Evolutionary conservation across 2,329 filamentous ascomycete genomes (phyloP).

Genomic region (Colletotrichum sp.): DNA sequence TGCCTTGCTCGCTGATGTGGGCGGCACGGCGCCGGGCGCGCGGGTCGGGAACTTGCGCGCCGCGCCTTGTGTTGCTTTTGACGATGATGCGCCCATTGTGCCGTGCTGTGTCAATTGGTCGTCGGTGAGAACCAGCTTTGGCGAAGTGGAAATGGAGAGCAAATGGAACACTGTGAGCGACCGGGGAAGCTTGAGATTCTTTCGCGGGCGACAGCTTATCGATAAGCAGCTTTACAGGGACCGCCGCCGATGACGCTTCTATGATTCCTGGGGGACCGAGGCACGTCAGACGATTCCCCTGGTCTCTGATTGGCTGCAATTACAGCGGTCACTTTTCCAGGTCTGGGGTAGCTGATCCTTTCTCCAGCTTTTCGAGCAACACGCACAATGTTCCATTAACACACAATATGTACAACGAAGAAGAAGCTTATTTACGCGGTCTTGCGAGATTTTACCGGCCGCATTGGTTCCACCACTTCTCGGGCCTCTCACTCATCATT

Average conservation of each 20-base stretch:
- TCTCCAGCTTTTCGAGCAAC: not conserved
- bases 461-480: not conserved
- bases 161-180: not conserved
- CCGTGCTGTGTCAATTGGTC: not conserved
- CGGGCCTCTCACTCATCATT: not conserved
- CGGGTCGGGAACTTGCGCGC: slow-evolving; percentile 51
- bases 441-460: not conserved
- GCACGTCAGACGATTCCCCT: not conserved
- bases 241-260: slow-evolving; percentile 8
- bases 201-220: slow-evolving; percentile 2
- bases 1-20: slow-evolving; percentile 11
- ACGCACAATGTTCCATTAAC: not conserved
- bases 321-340: not conserved
- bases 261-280: not conserved
- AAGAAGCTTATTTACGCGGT: not conserved
- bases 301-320: not conserved
- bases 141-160: not conserved
- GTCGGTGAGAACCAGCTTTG: not conserved
- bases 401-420: not conserved
- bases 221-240: not conserved
- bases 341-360: not conserved
- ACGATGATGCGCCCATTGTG: slow-evolving; percentile 51
- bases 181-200: not conserved
- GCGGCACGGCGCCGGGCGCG: slow-evolving; percentile 30
- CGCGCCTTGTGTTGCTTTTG: slow-evolving; percentile 47